These are phyloP conservation scores for Russula griseocarnosa DNA, from an alignment of 768 basidiomycete species.

Conservation along the genomic window DNA sequence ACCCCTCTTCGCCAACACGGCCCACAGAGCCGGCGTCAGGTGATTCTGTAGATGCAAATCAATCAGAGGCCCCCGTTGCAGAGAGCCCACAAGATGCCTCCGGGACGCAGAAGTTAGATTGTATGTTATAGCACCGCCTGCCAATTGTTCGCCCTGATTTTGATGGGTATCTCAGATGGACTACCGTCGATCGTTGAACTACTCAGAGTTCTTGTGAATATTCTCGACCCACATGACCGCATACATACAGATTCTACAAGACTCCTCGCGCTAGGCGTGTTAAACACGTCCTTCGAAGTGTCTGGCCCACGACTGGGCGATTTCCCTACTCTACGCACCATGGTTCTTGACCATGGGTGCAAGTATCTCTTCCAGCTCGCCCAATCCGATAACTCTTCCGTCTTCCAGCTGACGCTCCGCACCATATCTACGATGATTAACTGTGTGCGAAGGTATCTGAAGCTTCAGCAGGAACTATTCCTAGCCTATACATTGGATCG, in stretches of 20 bases:
- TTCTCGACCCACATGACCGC: constrained; percentile 90
- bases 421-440: constrained; percentile 85
- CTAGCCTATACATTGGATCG: constrained; percentile 92
- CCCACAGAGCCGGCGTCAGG: not conserved
- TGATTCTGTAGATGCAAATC: not conserved
- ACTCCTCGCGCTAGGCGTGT: constrained; percentile 77
- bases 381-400: constrained; percentile 76
- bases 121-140: constrained; percentile 5
- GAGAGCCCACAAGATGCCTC: not conserved
- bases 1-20: not conserved
- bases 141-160: not conserved
- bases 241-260: constrained; percentile 96
- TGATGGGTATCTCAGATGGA: constrained; percentile 53
- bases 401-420: constrained; percentile 78
- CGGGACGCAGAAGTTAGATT: constrained; percentile 5
- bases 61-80: constrained; percentile 4
- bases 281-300: constrained; percentile 84
- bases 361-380: constrained; percentile 97
- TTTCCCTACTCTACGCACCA: constrained; percentile 71
- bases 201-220: constrained; percentile 88
- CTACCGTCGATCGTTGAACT: constrained; percentile 89
- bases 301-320: constrained; percentile 70
- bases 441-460: constrained; percentile 79
- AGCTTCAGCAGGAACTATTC: constrained; percentile 93
- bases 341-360: constrained; percentile 87